Evolutionary conservation across 169 alveolate species (phyloP).

Genomic region (Nephromyces sp.): DNA sequence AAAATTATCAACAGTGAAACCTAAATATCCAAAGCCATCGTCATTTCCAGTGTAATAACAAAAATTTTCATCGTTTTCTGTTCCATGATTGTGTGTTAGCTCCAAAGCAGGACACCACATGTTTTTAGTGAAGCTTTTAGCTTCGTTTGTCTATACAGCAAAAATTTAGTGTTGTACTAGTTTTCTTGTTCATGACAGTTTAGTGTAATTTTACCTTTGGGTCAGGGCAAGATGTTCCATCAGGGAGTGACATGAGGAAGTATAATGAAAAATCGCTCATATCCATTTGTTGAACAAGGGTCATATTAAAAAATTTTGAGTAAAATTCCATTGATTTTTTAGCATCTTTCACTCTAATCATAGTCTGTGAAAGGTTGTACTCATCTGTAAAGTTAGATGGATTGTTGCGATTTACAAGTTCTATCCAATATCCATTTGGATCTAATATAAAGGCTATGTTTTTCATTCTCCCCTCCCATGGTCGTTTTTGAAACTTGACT

Average conservation of each 20-base stretch:
- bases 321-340: slow-evolving; percentile 40
- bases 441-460: slow-evolving; percentile 57
- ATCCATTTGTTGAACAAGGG: slow-evolving; percentile 9
- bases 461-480: slow-evolving; percentile 56
- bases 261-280: slow-evolving; percentile 18
- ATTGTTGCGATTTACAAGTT: slow-evolving; percentile 33
- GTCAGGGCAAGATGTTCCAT: slow-evolving; percentile 12
- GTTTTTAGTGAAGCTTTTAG: slow-evolving; percentile 22
- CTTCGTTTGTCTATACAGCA: slow-evolving; percentile 24
- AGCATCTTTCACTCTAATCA: slow-evolving; percentile 56
- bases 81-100: slow-evolving; percentile 55
- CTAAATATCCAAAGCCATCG: slow-evolving; percentile 59
- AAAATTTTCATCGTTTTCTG: slow-evolving; percentile 41
- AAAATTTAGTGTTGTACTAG: neutral
- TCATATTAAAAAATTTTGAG: slow-evolving; percentile 41
- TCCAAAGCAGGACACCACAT: slow-evolving; percentile 52
- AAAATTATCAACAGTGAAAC: slow-evolving; percentile 51
- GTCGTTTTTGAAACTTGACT: slow-evolving; percentile 50
- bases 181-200: neutral
- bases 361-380: slow-evolving; percentile 53
- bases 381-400: slow-evolving; percentile 19
- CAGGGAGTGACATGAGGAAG: slow-evolving; percentile 22
- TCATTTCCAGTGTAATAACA: slow-evolving; percentile 46
- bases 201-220: slow-evolving; percentile 1
- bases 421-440: slow-evolving; percentile 63